phyloP scores from a whole-genome alignment of 306 rosid genomes.

The Rosa persica region DNA sequence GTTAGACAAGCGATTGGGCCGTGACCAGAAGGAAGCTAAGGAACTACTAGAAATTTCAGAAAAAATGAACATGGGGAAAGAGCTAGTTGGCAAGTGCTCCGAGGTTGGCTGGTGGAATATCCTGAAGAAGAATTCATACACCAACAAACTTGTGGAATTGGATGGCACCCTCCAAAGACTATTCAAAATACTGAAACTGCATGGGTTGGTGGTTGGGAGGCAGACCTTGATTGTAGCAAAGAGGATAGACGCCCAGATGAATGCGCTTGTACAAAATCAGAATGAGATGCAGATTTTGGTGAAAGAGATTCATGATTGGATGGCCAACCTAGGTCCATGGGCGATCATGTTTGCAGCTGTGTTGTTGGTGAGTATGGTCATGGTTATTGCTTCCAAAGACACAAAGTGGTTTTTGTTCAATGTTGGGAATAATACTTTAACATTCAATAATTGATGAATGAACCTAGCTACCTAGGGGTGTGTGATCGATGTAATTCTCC shows the following conservation, averaged over 20 bases:
- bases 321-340: background rate
- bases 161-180: background rate
- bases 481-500: background rate
- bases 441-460: background rate
- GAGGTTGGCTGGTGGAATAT: background rate
- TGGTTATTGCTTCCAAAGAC: background rate
- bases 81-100: background rate
- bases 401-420: background rate
- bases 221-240: background rate
- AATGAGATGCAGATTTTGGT: background rate
- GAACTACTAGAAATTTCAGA: background rate
- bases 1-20: background rate
- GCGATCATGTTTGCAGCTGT: background rate
- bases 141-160: background rate
- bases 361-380: background rate
- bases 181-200: background rate
- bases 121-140: background rate
- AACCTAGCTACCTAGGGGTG: too few species aligned
- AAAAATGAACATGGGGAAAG: background rate
- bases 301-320: background rate
- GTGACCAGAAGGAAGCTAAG: background rate
- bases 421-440: background rate
- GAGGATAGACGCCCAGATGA: background rate
- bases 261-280: background rate
- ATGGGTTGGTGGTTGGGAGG: background rate